Evolutionary conservation across 1,139 yeast genomes (phyloP).

Genomic region (Pichia inconspicua): DNA sequence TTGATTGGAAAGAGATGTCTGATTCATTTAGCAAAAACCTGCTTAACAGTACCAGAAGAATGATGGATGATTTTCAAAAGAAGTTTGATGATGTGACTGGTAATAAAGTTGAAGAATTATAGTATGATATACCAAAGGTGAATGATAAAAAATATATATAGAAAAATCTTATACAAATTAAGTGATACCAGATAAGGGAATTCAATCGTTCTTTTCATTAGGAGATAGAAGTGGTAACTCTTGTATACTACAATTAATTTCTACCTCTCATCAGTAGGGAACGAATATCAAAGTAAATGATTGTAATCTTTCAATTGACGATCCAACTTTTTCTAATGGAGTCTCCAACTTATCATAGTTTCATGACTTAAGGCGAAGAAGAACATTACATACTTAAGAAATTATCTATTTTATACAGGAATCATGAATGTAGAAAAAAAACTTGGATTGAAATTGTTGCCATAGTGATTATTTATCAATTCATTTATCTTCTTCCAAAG

Average conservation of each 20-base stretch:
- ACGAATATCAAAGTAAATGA: slow-evolving; percentile 4
- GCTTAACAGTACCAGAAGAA: slow-evolving; percentile 6
- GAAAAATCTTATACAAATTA: background rate
- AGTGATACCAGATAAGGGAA: background rate
- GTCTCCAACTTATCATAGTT: background rate
- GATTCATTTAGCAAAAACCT: slow-evolving; percentile 8
- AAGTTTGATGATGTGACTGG: slow-evolving; percentile 2
- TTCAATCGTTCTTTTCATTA: slow-evolving; percentile 8
- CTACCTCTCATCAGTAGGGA: slow-evolving; percentile 13
- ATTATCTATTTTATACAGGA: background rate
- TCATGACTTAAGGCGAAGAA: slow-evolving; percentile 13
- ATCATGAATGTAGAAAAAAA: background rate
- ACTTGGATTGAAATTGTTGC: background rate
- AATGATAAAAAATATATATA: too few species aligned
- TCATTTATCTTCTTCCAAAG: slow-evolving; percentile 46
- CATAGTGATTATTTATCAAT: slow-evolving; percentile 2
- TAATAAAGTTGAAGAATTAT: slow-evolving; percentile 2
- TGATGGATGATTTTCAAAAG: slow-evolving; percentile 12
- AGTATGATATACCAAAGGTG: background rate
- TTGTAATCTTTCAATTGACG: background rate
- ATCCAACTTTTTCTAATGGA: slow-evolving; percentile 11
- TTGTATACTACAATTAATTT: background rate
- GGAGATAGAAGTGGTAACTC: slow-evolving; percentile 3
- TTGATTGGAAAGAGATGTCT: slow-evolving; percentile 11
- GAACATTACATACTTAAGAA: background rate